Evolutionary conservation across 2,329 filamentous ascomycete species (phyloP), one percentile per base, ranked within the genome.

Genomic region (Scedosporium dehoogii): DNA sequence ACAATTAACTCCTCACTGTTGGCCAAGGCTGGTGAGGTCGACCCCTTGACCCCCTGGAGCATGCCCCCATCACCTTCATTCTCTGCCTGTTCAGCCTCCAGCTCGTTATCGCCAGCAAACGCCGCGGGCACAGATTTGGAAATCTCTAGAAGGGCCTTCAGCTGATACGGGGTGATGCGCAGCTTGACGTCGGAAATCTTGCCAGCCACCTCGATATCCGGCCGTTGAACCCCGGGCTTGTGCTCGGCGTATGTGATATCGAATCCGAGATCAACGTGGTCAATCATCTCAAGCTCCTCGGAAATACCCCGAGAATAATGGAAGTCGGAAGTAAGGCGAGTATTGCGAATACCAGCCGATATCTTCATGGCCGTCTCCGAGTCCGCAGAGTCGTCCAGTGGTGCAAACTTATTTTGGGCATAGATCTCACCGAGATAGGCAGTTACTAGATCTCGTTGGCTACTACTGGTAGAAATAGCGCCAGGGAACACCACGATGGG

Each of bases 361-460:
- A 99, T 83, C 71, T 96, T 92, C 80, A 96, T 99, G 38, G 91
- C 91, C 64, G 90, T 86, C 3, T 88, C 84, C 0, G 89, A 83
- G 33, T 85, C 76, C 68, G 89, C 79, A 0, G 86, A 86, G 64
- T 96, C 91, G 65, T 96, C 89, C 3, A 97, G 77, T 0, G 90
- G 89, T 0, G 88, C 85, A 70, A 99, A 99, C 66, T 88, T 90
- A 73, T 99, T 99, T 73, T 92, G 92, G 0, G 91, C 92, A 71
- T 97, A 99, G 25, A 99, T 97, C 72, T 99, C 96, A 75, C 94
- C 94, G 2, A 99, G 78, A 69, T 97, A 96, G 0, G 93, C 94
- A 0, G 92, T 97, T 63, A 99, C 78, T 6, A 92, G 81, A 72
- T 99, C 94, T 61, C 91, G 85, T 64, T 86, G 84, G 3, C 87